A percentile compares a stretch with the other conserved stretches of the same genome.
phyloP scores from a whole-genome alignment of 257 asterid species.

The Penstemon davidsonii region DNA sequence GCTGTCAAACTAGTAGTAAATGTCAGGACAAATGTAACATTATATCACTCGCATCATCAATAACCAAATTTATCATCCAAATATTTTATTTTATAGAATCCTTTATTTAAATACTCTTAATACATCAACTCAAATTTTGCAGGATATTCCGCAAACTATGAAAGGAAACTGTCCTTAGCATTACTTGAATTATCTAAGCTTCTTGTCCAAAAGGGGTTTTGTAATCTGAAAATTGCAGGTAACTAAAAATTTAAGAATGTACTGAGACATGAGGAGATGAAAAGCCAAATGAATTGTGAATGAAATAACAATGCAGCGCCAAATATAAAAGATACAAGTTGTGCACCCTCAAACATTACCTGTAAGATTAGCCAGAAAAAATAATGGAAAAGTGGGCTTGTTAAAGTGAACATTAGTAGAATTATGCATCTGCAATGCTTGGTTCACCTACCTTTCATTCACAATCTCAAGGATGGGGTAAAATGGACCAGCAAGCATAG shows the following conservation, averaged over 20 bases:
- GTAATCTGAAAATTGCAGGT: constrained; percentile 1
- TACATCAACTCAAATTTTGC: constrained; percentile 4
- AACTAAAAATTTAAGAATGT: not conserved
- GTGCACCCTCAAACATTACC: constrained; percentile 3
- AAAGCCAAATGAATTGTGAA: not conserved
- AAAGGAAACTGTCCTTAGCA: not conserved
- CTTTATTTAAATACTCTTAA: constrained; percentile 9
- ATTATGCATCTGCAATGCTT: constrained; percentile 26
- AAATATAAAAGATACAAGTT: not conserved
- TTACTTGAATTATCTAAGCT: constrained; percentile 1
- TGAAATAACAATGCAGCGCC: constrained; percentile 3
- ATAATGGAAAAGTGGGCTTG: constrained; percentile 18
- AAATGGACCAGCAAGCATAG: constrained; percentile 93
- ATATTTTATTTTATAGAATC: not conserved
- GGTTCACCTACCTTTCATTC: constrained; percentile 76
- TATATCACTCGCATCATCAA: constrained; percentile 1
- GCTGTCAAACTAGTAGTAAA: too few relatives aligned
- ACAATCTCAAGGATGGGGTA: constrained; percentile 80
- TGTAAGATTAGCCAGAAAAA: constrained; percentile 2
- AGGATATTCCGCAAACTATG: not conserved
- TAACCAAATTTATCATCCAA: not conserved
- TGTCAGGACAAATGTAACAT: not conserved
- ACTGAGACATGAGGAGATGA: constrained; percentile 12
- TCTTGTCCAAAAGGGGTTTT: constrained; percentile 1
- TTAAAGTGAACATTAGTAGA: constrained; percentile 18